A percentile compares a stretch with the other conserved stretches of the same genome.
These are phyloP conservation scores for Corchorus capsularis DNA, from an alignment of 345 rosid species.

Conservation along the genomic window DNA sequence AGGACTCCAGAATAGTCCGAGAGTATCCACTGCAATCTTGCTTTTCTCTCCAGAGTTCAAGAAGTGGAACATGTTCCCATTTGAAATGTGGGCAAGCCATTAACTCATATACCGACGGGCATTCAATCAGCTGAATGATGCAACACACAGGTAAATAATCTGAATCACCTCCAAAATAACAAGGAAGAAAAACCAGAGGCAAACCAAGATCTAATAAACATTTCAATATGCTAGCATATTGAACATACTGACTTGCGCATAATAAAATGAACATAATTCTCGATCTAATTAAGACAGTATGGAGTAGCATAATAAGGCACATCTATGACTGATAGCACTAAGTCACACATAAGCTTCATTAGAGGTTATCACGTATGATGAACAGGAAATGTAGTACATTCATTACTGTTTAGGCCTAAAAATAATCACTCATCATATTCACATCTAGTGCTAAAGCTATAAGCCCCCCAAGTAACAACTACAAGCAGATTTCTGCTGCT, in stretches of 20 bases:
- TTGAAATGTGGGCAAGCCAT: conserved; percentile 72
- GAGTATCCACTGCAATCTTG: conserved; percentile 44
- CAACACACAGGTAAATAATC: conserved; percentile 6
- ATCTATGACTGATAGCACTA: not conserved
- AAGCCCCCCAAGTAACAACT: not conserved
- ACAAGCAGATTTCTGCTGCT: conserved; percentile 4
- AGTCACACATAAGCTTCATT: not conserved
- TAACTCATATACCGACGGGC: conserved; percentile 85
- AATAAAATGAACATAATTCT: not conserved
- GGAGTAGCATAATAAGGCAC: not conserved
- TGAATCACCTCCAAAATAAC: conserved; percentile 3
- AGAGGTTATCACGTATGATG: not conserved
- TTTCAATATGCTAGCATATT: not conserved
- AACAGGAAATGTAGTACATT: not conserved
- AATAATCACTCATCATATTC: not conserved
- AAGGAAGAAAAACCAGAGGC: not conserved
- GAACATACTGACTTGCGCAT: not conserved
- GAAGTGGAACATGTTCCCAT: conserved; percentile 63
- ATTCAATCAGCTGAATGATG: conserved; percentile 76
- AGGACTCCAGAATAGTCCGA: conserved; percentile 64
- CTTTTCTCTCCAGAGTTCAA: conserved; percentile 78
- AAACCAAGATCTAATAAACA: not conserved
- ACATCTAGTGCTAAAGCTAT: not conserved
- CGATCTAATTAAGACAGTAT: not conserved
- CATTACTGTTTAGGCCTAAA: not conserved